These are phyloP conservation scores for Synchytrium microbalum DNA, from an alignment of 371 early-diverging fungal species.

Conservation along the genomic window DNA sequence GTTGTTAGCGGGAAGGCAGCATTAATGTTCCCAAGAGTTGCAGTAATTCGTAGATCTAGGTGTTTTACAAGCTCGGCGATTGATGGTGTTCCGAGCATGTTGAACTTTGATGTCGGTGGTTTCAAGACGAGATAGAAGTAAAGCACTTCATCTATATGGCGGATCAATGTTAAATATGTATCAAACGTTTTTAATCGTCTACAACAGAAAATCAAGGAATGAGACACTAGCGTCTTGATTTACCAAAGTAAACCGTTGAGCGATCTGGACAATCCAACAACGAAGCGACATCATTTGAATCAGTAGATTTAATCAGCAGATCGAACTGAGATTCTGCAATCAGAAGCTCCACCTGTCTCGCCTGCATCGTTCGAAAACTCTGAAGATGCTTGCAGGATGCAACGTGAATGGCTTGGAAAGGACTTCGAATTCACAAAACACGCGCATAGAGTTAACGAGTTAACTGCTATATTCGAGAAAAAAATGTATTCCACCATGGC, in stretches of 20 bases:
- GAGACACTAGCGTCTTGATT: no score
- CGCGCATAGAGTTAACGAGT: no score
- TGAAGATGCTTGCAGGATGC: no score
- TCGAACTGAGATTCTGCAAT: conserved; percentile 15
- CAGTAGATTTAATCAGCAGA: conserved; percentile 13
- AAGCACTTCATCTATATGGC: conserved; percentile 13
- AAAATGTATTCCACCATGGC: no score
- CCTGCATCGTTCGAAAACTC: no score
- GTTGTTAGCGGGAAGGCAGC: no score
- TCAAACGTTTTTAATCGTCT: background rate
- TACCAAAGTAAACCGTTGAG: conserved; percentile 11
- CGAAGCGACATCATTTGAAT: conserved; percentile 3
- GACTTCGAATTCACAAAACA: no score
- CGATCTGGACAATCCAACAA: conserved; percentile 10
- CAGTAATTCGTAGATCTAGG: conserved; percentile 9
- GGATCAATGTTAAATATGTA: background rate
- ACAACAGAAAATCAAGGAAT: no score
- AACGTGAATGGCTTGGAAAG: no score
- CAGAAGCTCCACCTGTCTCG: background rate
- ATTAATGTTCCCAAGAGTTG: conserved; percentile 4
- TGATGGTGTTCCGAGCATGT: conserved; percentile 3
- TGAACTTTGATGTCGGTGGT: conserved; percentile 13
- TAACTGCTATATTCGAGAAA: no score
- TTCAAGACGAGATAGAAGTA: conserved; percentile 10
- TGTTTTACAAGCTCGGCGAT: conserved; percentile 8